phyloP scores from a whole-genome alignment of 2,329 filamentous ascomycete species.

The Lachnellula occidentalis region DNA sequence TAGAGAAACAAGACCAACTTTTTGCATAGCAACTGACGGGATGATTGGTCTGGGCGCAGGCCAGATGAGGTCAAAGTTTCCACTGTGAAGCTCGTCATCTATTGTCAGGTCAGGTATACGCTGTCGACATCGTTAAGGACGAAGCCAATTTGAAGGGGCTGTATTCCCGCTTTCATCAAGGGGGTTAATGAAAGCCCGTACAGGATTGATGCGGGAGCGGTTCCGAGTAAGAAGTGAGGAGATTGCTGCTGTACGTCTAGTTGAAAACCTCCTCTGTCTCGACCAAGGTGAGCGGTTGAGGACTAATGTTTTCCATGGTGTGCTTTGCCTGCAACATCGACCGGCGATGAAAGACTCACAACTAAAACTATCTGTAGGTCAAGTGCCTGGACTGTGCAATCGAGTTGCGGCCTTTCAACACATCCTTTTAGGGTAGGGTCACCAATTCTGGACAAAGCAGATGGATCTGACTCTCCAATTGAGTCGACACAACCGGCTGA shows the following conservation, averaged over 20 bases:
- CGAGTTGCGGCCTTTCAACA: too few species aligned
- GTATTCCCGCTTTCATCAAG: background rate
- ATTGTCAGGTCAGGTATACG: background rate
- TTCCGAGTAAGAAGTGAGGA: too few species aligned
- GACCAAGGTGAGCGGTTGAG: too few species aligned
- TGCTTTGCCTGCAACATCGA: too few species aligned
- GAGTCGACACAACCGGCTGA: background rate
- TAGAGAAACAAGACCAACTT: background rate
- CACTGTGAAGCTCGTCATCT: background rate
- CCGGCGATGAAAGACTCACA: too few species aligned
- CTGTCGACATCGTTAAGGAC: background rate
- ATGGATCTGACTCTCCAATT: background rate
- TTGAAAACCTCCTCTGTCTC: too few species aligned
- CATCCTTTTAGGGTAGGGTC: too few species aligned
- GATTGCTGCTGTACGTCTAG: too few species aligned
- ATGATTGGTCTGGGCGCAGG: background rate
- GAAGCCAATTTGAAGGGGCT: background rate
- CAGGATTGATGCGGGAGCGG: background rate
- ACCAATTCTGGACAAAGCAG: too few species aligned
- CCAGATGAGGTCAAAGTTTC: background rate
- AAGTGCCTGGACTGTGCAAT: too few species aligned
- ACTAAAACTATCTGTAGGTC: too few species aligned
- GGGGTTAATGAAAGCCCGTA: background rate
- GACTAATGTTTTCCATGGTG: too few species aligned
- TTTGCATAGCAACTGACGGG: background rate